Percentiles rank a stretch among this genome's conserved stretches.
Evolutionary conservation across 306 rosid species (phyloP).

Genomic region (Vigna radiata): DNA sequence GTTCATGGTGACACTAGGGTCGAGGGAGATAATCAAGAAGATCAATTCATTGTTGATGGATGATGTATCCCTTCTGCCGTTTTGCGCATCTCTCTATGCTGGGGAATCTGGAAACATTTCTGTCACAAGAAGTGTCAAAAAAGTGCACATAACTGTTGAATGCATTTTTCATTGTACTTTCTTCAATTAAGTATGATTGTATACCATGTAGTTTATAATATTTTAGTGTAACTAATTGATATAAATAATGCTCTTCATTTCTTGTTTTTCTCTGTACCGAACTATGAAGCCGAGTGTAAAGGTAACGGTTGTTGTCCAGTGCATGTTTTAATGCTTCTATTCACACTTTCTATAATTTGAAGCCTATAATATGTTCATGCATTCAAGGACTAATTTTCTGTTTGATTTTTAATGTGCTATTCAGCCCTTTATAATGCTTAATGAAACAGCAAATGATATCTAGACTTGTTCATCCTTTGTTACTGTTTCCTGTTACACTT

Average conservation of each 20-base stretch:
- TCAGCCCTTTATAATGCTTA: conserved; percentile 3
- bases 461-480: conserved; percentile 17
- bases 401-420: conserved; percentile 35
- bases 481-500: conserved; percentile 16
- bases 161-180: conserved; percentile 54
- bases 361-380: neutral
- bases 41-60: conserved; percentile 91
- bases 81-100: conserved; percentile 31
- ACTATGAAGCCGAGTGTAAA: conserved; percentile 47
- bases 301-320: conserved; percentile 48
- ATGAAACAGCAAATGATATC: conserved; percentile 32
- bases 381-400: conserved; percentile 28
- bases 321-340: conserved; percentile 40
- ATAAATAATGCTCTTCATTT: conserved; percentile 48
- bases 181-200: conserved; percentile 56
- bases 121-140: conserved; percentile 41
- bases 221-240: conserved; percentile 58
- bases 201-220: conserved; percentile 51
- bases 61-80: conserved; percentile 46
- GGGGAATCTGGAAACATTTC: conserved; percentile 48
- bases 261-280: conserved; percentile 37
- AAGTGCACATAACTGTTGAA: conserved; percentile 63
- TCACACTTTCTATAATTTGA: conserved; percentile 5
- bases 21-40: conserved; percentile 93
- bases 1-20: conserved; percentile 87